These are phyloP conservation scores for Globisporangium irregulare DNA, from an alignment of 352 stramenopile genomes.

Conservation along the genomic window DNA sequence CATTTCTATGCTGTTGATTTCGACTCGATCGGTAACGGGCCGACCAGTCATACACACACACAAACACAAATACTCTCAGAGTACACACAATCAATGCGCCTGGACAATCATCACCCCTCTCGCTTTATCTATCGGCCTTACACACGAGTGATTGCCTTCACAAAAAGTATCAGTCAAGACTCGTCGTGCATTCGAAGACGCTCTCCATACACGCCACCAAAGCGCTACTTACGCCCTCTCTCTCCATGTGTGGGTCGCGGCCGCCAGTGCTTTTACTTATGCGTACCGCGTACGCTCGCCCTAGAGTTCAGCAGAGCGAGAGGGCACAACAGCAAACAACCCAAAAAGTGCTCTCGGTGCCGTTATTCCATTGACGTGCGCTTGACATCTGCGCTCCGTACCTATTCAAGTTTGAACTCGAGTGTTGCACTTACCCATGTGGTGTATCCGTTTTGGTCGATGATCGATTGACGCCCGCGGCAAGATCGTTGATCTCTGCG, in stretches of 20 bases:
- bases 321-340: not conserved
- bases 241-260: not conserved
- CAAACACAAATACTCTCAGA: not conserved
- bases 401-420: not conserved
- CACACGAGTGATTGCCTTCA: not conserved
- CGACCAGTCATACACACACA: not conserved
- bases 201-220: not conserved
- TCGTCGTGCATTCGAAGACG: not conserved
- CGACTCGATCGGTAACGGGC: not conserved
- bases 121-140: not conserved
- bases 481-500: not conserved
- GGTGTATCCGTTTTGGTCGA: not conserved
- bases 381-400: not conserved
- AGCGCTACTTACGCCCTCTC: not conserved
- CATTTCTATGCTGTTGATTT: not conserved
- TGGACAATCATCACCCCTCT: not conserved
- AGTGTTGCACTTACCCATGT: not conserved
- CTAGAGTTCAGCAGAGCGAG: conserved; percentile 8
- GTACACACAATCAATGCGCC: not conserved
- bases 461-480: not conserved
- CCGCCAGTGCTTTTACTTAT: not conserved
- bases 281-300: not conserved
- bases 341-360: not conserved
- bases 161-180: not conserved
- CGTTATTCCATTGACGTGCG: not conserved